Evolutionary conservation across 371 early-diverging fungal genomes (phyloP), one percentile per base, ranked within the genome.

Genomic region (Smittium culicis): DNA sequence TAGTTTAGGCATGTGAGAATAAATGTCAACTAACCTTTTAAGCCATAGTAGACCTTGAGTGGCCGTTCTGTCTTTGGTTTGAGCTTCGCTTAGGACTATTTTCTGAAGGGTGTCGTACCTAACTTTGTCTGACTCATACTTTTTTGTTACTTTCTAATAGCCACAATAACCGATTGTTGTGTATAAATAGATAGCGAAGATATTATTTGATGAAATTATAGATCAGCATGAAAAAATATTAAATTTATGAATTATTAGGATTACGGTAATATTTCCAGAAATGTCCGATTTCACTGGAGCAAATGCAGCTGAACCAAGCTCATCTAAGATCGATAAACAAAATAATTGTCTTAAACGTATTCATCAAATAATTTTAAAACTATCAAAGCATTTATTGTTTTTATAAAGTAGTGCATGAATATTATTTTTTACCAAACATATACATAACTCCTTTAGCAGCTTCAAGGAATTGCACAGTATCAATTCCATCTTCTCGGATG

Each of bases 1-100:
- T 55, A 14, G 54, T 34, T 54, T 27, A 56, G 33, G 27, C 14
- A 3, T n/a, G 14, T 25, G 14, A 30, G 27, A 14, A 28, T 1
- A 30, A 27, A 14, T 28, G 32, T 5, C 34, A 5, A 34, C 72
- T 67, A 82, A 86, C 88, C 93, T 83, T 70, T 87, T 89, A 62
- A 96, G 80, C 97, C 97, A 96, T 69, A 96, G 78, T 28, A 96
- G 81, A 2, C 91, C 94, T 73, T 92, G 90, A 24, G 93, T 89
- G 35, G 93, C 96, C 14, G 81, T 81, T 67, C 86, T 81, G 75
- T 86, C 87, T 76, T 88, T 86, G 68, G 84, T 84, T 55, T 74
- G 80, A 1, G 84, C 81, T 76, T 96, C 95, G 25, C 79, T 83
- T 3, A 77, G 72, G 64, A 91, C 85, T 55, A 96, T 77, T 59